Conservation (phyloP, 306 rosid species). For the Casuarina glauca region DNA sequence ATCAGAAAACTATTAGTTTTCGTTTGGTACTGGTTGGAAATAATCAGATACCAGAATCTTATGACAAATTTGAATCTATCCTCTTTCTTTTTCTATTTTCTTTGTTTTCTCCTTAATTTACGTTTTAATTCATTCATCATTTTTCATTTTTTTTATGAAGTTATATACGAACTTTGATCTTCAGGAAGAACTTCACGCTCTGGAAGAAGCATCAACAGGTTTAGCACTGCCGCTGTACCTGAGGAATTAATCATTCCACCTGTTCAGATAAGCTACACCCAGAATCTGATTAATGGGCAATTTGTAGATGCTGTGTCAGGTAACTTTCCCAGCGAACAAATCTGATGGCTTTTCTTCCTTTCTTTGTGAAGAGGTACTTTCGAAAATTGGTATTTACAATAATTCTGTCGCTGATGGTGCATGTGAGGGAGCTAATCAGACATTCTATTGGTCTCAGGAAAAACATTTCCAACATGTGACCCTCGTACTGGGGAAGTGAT, state of each 20-base stretch:
- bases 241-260: constrained; percentile 72
- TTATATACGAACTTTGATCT: constrained; percentile 4
- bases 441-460: constrained; percentile 49
- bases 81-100: background rate
- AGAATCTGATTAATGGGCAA: constrained; percentile 72
- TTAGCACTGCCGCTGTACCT: constrained; percentile 59
- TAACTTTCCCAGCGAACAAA: constrained; percentile 14
- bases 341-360: background rate
- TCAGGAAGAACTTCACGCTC: constrained; percentile 54
- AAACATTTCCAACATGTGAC: constrained; percentile 82
- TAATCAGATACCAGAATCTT: background rate
- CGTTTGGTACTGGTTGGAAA: background rate
- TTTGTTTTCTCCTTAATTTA: background rate
- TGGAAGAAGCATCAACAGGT: constrained; percentile 37
- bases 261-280: constrained; percentile 59
- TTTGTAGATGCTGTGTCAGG: constrained; percentile 93
- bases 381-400: background rate
- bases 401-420: background rate
- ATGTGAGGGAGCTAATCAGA: constrained; percentile 18
- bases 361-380: background rate
- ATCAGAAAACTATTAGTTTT: background rate
- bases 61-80: background rate
- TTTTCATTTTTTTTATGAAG: background rate
- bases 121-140: background rate
- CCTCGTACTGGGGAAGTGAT: constrained; percentile 89